These are phyloP conservation scores for Pichia sp. DNA, from an alignment of 1,139 yeast species.

Conservation along the genomic window DNA sequence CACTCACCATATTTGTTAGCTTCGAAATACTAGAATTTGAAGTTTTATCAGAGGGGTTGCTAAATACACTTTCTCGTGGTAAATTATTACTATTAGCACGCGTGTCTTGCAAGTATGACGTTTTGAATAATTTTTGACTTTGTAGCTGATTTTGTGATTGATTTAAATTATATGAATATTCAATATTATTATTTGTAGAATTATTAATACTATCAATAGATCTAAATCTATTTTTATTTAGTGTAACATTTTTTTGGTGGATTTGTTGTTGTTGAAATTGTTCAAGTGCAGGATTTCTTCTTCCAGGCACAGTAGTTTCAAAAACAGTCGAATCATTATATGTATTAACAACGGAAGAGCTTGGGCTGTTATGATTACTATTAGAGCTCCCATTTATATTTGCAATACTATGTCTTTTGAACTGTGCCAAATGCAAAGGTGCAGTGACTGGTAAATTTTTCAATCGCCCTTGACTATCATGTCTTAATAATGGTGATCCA, in stretches of 20 bases:
- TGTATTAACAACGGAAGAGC: slow-evolving; percentile 17
- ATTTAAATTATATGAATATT: neutral
- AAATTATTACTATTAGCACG: neutral
- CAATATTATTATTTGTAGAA: neutral
- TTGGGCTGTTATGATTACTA: neutral
- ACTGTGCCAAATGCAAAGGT: slow-evolving; percentile 10
- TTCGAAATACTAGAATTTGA: neutral
- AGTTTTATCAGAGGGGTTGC: neutral
- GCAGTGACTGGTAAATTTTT: slow-evolving; percentile 1
- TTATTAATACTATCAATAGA: neutral
- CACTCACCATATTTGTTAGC: neutral
- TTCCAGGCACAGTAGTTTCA: slow-evolving; percentile 18
- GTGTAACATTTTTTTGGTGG: neutral
- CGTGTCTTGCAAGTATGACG: neutral
- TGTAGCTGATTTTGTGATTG: neutral
- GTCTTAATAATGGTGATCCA: neutral
- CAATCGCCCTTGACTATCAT: neutral
- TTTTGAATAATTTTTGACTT: neutral
- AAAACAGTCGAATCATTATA: slow-evolving; percentile 23
- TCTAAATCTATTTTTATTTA: neutral
- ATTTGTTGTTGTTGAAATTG: neutral
- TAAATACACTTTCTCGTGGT: neutral
- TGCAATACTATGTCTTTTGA: slow-evolving; percentile 21
- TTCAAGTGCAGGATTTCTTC: slow-evolving; percentile 6
- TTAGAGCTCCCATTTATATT: neutral